Percentiles rank a stretch among this genome's conserved stretches.
phyloP scores from a whole-genome alignment of 495 filamentous ascomycete genomes.

The Tuber indicum region DNA sequence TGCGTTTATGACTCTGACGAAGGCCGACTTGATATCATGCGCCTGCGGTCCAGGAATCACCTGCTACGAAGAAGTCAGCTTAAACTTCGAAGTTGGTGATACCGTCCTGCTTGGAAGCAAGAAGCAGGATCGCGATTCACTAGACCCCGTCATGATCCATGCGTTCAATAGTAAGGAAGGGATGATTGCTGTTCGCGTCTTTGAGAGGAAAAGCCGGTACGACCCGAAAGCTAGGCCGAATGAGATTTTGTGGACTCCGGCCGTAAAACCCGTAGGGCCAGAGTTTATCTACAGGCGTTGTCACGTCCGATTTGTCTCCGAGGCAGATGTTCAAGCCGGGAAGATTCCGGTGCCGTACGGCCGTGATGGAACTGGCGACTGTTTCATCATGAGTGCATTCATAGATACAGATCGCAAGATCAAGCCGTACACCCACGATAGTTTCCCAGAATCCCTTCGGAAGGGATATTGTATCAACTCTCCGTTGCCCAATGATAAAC shows the following conservation, averaged over 20 bases:
- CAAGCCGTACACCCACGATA: slow-evolving; percentile 8
- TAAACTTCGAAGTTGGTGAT: slow-evolving; percentile 49
- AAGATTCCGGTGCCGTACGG: slow-evolving; percentile 58
- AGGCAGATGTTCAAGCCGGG: slow-evolving; percentile 38
- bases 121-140: slow-evolving; percentile 19
- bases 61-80: slow-evolving; percentile 3
- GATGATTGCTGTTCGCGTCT: slow-evolving; percentile 8
- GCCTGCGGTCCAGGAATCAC: slow-evolving; percentile 14
- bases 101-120: slow-evolving; percentile 49
- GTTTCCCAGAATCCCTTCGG: slow-evolving; percentile 44
- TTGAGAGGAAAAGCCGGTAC: not conserved
- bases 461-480: slow-evolving; percentile 51
- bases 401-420: slow-evolving; percentile 26
- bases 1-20: slow-evolving; percentile 52
- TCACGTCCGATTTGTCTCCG: slow-evolving; percentile 52
- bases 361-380: slow-evolving; percentile 56
- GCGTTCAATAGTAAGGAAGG: slow-evolving; percentile 43
- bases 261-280: slow-evolving; percentile 44
- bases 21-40: slow-evolving; percentile 42
- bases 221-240: slow-evolving; percentile 50
- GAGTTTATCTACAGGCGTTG: slow-evolving; percentile 51
- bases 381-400: slow-evolving; percentile 54
- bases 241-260: slow-evolving; percentile 58
- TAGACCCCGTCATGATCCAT: slow-evolving; percentile 56
- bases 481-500: slow-evolving; percentile 20